A percentile compares a stretch with the other conserved stretches of the same genome.
These are phyloP conservation scores for Phylloporus scabripes DNA, from an alignment of 768 basidiomycete genomes.

Conservation along the genomic window DNA sequence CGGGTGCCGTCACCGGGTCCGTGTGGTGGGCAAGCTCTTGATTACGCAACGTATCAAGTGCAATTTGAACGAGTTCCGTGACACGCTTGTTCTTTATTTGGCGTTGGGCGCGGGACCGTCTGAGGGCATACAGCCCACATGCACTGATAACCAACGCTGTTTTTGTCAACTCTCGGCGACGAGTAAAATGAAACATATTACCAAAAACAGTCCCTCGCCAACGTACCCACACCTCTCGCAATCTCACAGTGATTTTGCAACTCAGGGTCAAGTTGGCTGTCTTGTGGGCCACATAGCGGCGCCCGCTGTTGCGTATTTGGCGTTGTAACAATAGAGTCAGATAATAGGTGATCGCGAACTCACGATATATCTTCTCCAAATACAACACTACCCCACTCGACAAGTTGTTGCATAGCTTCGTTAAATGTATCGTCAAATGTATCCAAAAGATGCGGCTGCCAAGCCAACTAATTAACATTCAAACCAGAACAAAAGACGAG, in stretches of 20 bases:
- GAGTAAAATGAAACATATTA: slow-evolving; percentile 25
- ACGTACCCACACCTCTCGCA: slow-evolving; percentile 59
- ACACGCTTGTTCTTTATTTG: slow-evolving; percentile 60
- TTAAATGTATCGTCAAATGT: slow-evolving; percentile 70
- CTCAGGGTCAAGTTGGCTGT: slow-evolving; percentile 60
- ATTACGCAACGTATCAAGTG: slow-evolving; percentile 72
- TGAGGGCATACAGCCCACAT: slow-evolving; percentile 15
- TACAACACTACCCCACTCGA: slow-evolving; percentile 68
- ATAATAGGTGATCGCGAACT: slow-evolving; percentile 32
- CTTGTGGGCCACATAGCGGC: slow-evolving; percentile 71
- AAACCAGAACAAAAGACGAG: slow-evolving; percentile 5
- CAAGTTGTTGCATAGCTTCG: slow-evolving; percentile 72
- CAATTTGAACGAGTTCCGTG: slow-evolving; percentile 69
- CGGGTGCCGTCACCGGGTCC: slow-evolving; percentile 69
- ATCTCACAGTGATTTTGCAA: slow-evolving; percentile 62
- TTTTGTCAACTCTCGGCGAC: slow-evolving; percentile 14
- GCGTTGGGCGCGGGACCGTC: slow-evolving; percentile 40
- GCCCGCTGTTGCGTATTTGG: slow-evolving; percentile 44
- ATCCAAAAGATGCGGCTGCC: slow-evolving; percentile 50
- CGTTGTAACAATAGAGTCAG: slow-evolving; percentile 21
- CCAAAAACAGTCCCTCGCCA: slow-evolving; percentile 64
- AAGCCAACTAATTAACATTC: slow-evolving; percentile 17
- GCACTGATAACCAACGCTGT: slow-evolving; percentile 26
- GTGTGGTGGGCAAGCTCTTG: slow-evolving; percentile 80
- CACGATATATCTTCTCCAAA: slow-evolving; percentile 61